A percentile compares a stretch with the other conserved stretches of the same genome.
phyloP scores from a whole-genome alignment of 331 rosid species.

The Phaseolus coccineus region DNA sequence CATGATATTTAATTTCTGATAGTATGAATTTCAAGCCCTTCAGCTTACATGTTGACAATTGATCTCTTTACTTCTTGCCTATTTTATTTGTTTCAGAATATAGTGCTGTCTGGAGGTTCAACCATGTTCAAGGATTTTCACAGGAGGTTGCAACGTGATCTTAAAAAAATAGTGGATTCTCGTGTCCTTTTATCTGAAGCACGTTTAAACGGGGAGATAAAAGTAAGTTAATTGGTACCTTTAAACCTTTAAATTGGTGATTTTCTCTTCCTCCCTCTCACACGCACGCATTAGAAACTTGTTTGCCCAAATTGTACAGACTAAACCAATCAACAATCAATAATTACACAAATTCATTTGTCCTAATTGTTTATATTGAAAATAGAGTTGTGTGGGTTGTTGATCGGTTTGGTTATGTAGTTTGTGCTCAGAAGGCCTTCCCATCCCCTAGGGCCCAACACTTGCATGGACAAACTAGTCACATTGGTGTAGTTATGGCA shows the following conservation, averaged over 20 bases:
- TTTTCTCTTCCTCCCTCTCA: background rate
- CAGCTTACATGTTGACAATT: background rate
- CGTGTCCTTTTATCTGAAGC: conserved; percentile 90
- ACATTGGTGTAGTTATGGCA: background rate
- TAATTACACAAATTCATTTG: conserved; percentile 10
- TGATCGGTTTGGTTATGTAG: conserved; percentile 1
- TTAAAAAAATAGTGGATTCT: conserved; percentile 93
- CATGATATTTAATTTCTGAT: background rate
- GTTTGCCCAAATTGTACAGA: conserved; percentile 16
- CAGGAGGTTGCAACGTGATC: conserved; percentile 96
- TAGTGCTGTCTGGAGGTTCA: conserved; percentile 97
- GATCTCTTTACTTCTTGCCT: conserved; percentile 22
- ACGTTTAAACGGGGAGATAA: conserved; percentile 77
- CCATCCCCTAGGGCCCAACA: background rate
- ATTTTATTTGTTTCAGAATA: conserved; percentile 65
- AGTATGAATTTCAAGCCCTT: background rate
- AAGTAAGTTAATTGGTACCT: conserved; percentile 51
- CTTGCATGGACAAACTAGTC: conserved; percentile 13
- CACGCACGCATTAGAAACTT: background rate
- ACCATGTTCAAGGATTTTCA: conserved; percentile 99
- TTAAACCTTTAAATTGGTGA: background rate
- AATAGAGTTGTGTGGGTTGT: conserved; percentile 15
- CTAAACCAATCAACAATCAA: conserved; percentile 17
- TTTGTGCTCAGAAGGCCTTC: conserved; percentile 2
- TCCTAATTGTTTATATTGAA: background rate